Conservation (phyloP, 2,329 filamentous ascomycete genomes). For the Emergomyces pasteurianus region DNA sequence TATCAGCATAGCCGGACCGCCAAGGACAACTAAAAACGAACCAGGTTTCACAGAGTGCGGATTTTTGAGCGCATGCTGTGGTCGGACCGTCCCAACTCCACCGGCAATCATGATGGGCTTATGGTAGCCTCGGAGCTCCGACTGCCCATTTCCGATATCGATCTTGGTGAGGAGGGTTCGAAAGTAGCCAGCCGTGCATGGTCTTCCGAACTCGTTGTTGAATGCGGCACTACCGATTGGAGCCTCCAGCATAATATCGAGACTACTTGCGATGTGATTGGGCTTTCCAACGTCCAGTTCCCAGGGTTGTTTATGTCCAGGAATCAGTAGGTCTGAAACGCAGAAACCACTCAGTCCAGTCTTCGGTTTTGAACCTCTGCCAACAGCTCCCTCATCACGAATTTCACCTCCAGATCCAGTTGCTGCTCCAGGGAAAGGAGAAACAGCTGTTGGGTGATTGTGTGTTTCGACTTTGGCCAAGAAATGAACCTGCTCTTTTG, state of each 20-base stretch:
- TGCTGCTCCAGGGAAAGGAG: constrained; percentile 82
- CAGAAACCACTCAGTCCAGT: constrained; percentile 86
- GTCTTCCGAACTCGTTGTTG: constrained; percentile 95
- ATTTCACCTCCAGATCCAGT: constrained; percentile 95
- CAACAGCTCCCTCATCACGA: constrained; percentile 87
- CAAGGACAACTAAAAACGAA: constrained; percentile 85
- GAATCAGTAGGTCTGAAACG: constrained; percentile 88
- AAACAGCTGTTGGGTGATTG: constrained; percentile 94
- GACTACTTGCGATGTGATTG: constrained; percentile 78
- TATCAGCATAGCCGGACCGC: constrained; percentile 94
- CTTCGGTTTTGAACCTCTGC: constrained; percentile 83
- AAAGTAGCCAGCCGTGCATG: constrained; percentile 81
- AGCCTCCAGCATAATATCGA: constrained; percentile 96
- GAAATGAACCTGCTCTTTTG: constrained; percentile 75
- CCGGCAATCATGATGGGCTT: constrained; percentile 99
- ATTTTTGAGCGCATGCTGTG: constrained; percentile 80
- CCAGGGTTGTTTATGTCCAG: constrained; percentile 72
- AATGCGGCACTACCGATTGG: constrained; percentile 90
- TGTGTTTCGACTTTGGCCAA: constrained; percentile 95
- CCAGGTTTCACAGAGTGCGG: constrained; percentile 67
- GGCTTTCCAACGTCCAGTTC: constrained; percentile 84
- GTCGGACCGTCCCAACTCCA: constrained; percentile 82
- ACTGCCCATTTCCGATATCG: constrained; percentile 46
- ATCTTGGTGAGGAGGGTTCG: constrained; percentile 69
- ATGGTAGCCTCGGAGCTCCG: constrained; percentile 80